A percentile compares a stretch with the other conserved stretches of the same genome.
phyloP scores from a whole-genome alignment of 306 rosid genomes.

The Mimosa bimucronata region DNA sequence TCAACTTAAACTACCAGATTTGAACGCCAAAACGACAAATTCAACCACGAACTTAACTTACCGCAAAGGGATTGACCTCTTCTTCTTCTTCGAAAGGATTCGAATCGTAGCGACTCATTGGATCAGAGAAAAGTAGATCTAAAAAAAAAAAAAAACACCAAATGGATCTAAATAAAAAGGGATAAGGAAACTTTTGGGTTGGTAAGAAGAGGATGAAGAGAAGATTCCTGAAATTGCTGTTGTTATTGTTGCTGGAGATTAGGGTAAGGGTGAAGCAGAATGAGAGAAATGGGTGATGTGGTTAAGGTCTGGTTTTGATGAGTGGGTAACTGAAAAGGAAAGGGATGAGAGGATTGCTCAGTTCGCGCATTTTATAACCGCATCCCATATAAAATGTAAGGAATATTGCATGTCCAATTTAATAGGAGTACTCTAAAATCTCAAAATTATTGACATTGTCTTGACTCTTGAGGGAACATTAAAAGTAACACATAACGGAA shows the following conservation, averaged over 20 bases:
- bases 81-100: conserved; percentile 77
- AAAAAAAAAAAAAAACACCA: conserved; percentile 8
- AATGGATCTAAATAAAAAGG: conserved; percentile 30
- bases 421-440: too few species aligned
- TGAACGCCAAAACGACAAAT: background rate
- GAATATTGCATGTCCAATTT: too few species aligned
- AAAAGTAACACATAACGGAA: too few species aligned
- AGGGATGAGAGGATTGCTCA: background rate
- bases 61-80: conserved; percentile 81
- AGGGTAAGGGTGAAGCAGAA: too few species aligned
- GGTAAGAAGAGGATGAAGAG: background rate
- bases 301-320: conserved; percentile 34
- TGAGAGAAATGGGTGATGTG: conserved; percentile 28
- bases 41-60: conserved; percentile 35
- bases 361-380: background rate
- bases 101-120: conserved; percentile 73
- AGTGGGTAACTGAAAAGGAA: conserved; percentile 39
- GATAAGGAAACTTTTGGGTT: background rate
- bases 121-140: conserved; percentile 32
- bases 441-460: too few species aligned
- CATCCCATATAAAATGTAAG: too few species aligned
- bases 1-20: background rate
- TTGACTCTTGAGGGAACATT: too few species aligned
- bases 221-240: conserved; percentile 4
- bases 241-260: too few species aligned